Base-by-base conservation (phyloP, 2,329 filamentous ascomycete species). In the Thermoascus crustaceus region DNA sequence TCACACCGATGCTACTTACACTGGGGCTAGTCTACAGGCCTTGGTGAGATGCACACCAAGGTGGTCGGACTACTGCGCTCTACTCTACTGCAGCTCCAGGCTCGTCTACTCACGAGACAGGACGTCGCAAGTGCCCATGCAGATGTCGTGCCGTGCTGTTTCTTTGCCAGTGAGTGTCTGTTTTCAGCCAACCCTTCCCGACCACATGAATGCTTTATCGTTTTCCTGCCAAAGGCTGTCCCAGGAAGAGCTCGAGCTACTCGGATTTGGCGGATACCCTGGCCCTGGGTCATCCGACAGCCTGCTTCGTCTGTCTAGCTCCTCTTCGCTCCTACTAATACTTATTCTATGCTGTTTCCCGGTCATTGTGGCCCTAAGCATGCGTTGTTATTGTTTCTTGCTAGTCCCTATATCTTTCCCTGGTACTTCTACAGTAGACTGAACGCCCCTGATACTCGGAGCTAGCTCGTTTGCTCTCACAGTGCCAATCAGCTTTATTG, bases 231-330 rank as follows among this genome's bases (percentile, higher is more conserved):
- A 29, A 17, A 16, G 26, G 26, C 26, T 29, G 13, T 13, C 26
- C 26, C 14, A 17, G 13, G 14, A 8, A 10, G 18, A 16, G 13
- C 13, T 8, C 13, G n/a, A 29, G 26, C 26, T 29, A 13, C 10
- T 29, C 26, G 26, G 26, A 29, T 29, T 29, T 29, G 26, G 14
- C 26, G 26, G 26, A 29, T 29, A 29, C 26, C 26, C 8, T 29
- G 7, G 8, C n/a, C 5, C 18, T 17, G 18, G 26, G 26, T 29
- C 26, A 29, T 29, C 26, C 11, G 26, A 29, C 14, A 29, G 13
- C n/a, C n/a, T 18, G 16, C 16, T 16, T 29, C 25, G 10, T 16
- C 18, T 13, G 14, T 9, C 26, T 13, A 7, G 11, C 16, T 11
- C 24, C 24, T 4, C 7, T 4, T 7, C n/a, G n/a, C 24, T 13